Evolutionary conservation across 192 early-diverging fungal genomes (phyloP), one percentile per base, ranked within the genome.

Genomic region (Dispira parvispora): DNA sequence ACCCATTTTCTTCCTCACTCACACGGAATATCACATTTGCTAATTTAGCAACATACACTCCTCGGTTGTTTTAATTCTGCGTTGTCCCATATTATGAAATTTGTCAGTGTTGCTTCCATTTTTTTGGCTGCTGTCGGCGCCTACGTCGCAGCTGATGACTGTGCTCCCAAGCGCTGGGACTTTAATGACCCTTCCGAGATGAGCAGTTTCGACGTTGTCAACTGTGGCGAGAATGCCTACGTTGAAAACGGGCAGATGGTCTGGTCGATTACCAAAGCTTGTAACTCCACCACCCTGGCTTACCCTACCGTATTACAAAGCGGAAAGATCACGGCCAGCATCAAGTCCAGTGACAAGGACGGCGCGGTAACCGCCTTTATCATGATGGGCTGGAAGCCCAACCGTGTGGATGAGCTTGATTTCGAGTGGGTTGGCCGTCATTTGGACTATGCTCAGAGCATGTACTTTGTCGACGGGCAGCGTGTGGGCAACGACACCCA

Each of bases 161-260:
- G 52, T 53, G 26, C 49, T 20, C 18, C 58, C n/a, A 44, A 44
- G 42, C 58, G 58, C 58, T 61, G 43, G 42, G 58, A 61, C 8
- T 61, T 61, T 38, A 61, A 61, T 25, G 9, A n/a, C 42, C 38
- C 58, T 12, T 6, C 42, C 4, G 58, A 61, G 10, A 43, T 61
- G 42, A n/a, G 44, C 58, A 25, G 45, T 21, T 61, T 61, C 44
- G 42, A 45, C 0, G 43, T 16, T 1, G 16, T 43, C 8, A 45
- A 25, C 42, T 61, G 58, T 14, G 38, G n/a, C 8, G n/a, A 43
- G 6, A 38, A 61, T 42, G 58, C n/a, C 42, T 61, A 61, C 43
- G 42, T 61, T 16, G 58, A 61, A 9, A 61, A 61, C 58, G 58
- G 58, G 18, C 14, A 61, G n/a, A 61, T 61, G 58, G 58, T 61